phyloP scores from a whole-genome alignment of 345 rosid species.

The Anastatica hierochuntica region DNA sequence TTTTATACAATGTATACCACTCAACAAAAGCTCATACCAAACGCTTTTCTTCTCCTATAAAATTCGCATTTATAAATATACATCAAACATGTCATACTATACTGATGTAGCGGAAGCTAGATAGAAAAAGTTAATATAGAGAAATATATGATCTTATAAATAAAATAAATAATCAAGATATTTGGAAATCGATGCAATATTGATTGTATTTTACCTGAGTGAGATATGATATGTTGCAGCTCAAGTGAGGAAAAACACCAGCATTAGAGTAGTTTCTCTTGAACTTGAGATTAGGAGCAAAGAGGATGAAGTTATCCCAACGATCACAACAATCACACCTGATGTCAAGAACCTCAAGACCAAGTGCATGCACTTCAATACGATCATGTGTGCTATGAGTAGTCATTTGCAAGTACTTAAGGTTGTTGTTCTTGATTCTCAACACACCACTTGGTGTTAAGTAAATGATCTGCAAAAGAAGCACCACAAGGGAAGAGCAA shows the following conservation, averaged over 20 bases:
- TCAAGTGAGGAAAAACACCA: background rate
- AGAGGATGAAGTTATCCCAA: background rate
- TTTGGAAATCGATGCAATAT: too few species aligned
- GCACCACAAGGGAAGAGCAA: slow-evolving; percentile 18
- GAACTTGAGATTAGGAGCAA: background rate
- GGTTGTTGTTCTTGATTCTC: slow-evolving; percentile 9
- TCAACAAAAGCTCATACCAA: background rate
- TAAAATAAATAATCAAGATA: too few species aligned
- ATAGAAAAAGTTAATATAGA: too few species aligned
- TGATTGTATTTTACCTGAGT: slow-evolving; percentile 11
- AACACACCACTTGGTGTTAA: background rate
- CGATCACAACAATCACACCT: background rate
- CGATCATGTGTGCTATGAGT: background rate
- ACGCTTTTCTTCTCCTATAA: slow-evolving; percentile 1
- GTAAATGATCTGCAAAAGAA: background rate
- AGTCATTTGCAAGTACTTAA: slow-evolving; percentile 1
- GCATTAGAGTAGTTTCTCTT: background rate
- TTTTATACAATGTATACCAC: too few species aligned
- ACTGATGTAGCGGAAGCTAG: too few species aligned
- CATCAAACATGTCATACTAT: background rate
- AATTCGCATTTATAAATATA: background rate
- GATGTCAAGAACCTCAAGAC: slow-evolving; percentile 10
- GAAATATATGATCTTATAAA: too few species aligned
- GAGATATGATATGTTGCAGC: background rate
- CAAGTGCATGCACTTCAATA: background rate